Percentiles rank a stretch among this genome's conserved stretches.
Evolutionary conservation across 345 rosid genomes (phyloP).

Genomic region (Euphorbia peplus): DNA sequence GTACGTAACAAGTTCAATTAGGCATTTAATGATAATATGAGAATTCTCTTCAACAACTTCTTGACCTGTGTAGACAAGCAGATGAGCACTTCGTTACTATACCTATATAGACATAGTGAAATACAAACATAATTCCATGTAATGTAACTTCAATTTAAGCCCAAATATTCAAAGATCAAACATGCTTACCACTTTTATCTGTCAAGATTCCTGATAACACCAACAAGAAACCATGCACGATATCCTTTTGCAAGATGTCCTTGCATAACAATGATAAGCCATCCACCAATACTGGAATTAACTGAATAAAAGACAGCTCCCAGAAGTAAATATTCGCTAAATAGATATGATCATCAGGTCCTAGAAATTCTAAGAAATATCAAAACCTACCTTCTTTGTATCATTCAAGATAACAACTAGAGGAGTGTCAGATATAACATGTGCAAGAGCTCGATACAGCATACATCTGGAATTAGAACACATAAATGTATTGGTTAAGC

Average conservation of each 20-base stretch:
- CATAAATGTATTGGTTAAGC: slow-evolving; percentile 17
- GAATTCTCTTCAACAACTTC: slow-evolving; percentile 59
- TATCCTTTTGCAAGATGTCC: slow-evolving; percentile 52
- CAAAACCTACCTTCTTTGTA: slow-evolving; percentile 60
- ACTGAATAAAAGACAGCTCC: slow-evolving; percentile 33
- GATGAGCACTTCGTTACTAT: not conserved
- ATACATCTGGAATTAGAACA: slow-evolving; percentile 46
- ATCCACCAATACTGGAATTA: slow-evolving; percentile 64
- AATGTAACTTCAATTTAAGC: not conserved
- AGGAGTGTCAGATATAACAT: slow-evolving; percentile 68
- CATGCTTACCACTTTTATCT: slow-evolving; percentile 51
- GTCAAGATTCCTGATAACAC: slow-evolving; percentile 78
- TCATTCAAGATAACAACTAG: slow-evolving; percentile 55
- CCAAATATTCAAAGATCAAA: not conserved
- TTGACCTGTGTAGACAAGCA: slow-evolving; percentile 48
- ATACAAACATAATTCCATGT: slow-evolving; percentile 1
- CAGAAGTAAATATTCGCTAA: slow-evolving; percentile 15
- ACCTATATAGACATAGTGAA: not conserved
- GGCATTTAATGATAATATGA: slow-evolving; percentile 50
- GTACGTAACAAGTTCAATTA: slow-evolving; percentile 47
- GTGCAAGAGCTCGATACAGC: slow-evolving; percentile 61
- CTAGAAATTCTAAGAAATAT: slow-evolving; percentile 3
- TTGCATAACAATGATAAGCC: slow-evolving; percentile 49
- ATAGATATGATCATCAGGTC: slow-evolving; percentile 5
- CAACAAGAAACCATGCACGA: slow-evolving; percentile 60